A percentile compares a stretch with the other conserved stretches of the same genome.
Conservation (phyloP, 176 grass and related monocot genomes). For the Raddia distichophylla region DNA sequence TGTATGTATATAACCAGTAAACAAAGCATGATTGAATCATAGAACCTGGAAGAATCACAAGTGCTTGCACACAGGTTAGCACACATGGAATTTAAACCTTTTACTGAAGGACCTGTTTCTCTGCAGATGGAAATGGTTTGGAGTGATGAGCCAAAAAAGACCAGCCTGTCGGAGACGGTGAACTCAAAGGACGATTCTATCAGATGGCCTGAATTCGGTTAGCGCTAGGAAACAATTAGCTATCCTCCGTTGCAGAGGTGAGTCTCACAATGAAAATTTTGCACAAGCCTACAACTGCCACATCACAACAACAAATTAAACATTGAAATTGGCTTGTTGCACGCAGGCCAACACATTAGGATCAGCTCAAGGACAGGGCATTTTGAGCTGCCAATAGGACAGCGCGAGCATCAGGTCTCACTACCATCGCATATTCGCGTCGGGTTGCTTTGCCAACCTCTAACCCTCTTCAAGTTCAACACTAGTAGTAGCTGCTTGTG, state of each 20-base stretch:
- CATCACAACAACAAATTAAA: neutral
- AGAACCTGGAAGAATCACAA: neutral
- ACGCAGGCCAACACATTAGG: neutral
- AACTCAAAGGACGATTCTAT: conserved; percentile 44
- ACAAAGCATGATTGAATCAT: neutral
- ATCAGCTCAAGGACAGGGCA: neutral
- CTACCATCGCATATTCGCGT: no score
- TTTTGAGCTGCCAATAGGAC: neutral
- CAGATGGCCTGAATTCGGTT: conserved; percentile 57
- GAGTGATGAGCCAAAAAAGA: conserved; percentile 43
- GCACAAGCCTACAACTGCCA: neutral
- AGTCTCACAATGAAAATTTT: neutral
- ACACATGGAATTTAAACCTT: neutral
- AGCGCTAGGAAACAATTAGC: neutral
- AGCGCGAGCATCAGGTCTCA: neutral
- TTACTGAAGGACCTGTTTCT: neutral
- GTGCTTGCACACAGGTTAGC: neutral
- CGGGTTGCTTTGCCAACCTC: neutral
- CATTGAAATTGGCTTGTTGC: neutral
- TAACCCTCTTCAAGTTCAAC: neutral
- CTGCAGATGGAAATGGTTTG: conserved; percentile 58
- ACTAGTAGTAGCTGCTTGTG: neutral
- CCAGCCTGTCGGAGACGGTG: conserved; percentile 8
- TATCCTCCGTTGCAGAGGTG: neutral
- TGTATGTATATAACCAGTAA: neutral